Evolutionary conservation across 2,329 filamentous ascomycete species (phyloP).

Genomic region (Aspergillus carbonarius): DNA sequence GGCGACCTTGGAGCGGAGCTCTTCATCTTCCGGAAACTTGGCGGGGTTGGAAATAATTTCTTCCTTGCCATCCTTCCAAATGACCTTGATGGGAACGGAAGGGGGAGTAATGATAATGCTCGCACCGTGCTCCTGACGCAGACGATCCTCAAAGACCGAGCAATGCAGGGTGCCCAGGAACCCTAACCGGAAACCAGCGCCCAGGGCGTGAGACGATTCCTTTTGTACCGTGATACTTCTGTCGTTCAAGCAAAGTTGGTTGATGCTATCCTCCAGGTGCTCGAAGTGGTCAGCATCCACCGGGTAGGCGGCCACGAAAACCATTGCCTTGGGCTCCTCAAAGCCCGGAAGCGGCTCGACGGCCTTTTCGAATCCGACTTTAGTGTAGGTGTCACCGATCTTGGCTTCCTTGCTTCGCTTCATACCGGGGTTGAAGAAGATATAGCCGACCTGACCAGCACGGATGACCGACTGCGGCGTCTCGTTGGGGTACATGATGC

Average conservation of each 20-base stretch:
- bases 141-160: constrained; percentile 96
- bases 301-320: constrained; percentile 95
- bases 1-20: constrained; percentile 53
- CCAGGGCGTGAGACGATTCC: constrained; percentile 89
- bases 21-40: constrained; percentile 76
- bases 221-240: constrained; percentile 91
- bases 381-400: constrained; percentile 92
- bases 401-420: constrained; percentile 94
- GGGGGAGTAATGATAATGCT: constrained; percentile 97
- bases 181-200: constrained; percentile 88
- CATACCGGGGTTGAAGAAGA: constrained; percentile 98
- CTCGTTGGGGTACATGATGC: constrained; percentile 90
- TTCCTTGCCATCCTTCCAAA: constrained; percentile 75
- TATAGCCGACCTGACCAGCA: constrained; percentile 92
- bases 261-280: constrained; percentile 88
- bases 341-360: constrained; percentile 88
- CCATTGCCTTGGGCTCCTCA: constrained; percentile 97
- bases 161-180: constrained; percentile 97
- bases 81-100: constrained; percentile 85
- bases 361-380: constrained; percentile 68
- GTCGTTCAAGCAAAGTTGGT: constrained; percentile 90
- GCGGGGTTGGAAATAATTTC: constrained; percentile 81
- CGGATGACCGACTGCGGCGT: constrained; percentile 76
- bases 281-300: constrained; percentile 85
- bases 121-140: constrained; percentile 90